These are phyloP conservation scores for Nicotiana knightiana DNA, from an alignment of 257 asterid species.

Conservation along the genomic window DNA sequence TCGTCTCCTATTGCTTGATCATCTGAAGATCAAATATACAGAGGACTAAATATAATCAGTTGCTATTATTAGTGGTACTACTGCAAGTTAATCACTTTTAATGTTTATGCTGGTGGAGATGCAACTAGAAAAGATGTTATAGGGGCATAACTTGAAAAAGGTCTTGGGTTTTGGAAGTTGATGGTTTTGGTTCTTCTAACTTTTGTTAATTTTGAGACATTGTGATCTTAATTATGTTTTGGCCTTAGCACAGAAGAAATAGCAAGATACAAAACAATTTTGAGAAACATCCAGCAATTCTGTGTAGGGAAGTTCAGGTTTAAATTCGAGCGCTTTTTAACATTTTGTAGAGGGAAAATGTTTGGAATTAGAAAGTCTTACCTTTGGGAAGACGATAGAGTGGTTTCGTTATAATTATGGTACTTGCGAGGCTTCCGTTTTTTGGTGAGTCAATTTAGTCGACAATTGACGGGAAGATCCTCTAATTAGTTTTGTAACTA, in stretches of 20 bases:
- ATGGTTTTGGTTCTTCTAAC: neutral
- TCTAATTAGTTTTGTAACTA: neutral
- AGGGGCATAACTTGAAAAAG: neutral
- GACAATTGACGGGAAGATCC: neutral
- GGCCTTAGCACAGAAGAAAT: neutral
- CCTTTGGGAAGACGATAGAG: neutral
- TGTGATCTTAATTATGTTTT: neutral
- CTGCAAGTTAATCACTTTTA: neutral
- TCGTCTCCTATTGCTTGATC: neutral
- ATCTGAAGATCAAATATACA: neutral
- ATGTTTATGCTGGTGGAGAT: neutral
- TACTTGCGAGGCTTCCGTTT: neutral
- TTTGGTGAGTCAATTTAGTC: neutral
- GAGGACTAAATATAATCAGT: neutral
- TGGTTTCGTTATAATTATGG: neutral
- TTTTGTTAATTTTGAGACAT: neutral
- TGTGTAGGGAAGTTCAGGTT: neutral
- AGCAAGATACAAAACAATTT: neutral
- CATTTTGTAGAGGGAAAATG: neutral
- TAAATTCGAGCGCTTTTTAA: neutral
- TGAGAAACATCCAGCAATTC: neutral
- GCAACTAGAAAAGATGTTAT: neutral
- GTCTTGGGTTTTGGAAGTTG: slow-evolving; percentile 1
- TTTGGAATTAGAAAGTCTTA: neutral
- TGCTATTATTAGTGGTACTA: neutral